These are phyloP conservation scores for Cucumis sativus DNA, from an alignment of 306 rosid species.

Conservation along the genomic window DNA sequence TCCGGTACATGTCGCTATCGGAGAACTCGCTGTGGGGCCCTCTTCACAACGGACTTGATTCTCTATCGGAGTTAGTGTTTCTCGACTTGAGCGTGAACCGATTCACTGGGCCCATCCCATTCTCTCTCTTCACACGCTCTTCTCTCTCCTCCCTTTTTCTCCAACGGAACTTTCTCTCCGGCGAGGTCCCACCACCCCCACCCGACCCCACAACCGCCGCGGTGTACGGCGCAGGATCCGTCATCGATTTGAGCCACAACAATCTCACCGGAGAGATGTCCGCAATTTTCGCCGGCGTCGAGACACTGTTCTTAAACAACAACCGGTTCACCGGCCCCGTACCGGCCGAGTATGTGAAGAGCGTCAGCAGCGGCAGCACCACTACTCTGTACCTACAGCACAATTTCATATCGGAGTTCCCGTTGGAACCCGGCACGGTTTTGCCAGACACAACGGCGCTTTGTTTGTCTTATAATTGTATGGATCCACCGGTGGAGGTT, in stretches of 20 bases:
- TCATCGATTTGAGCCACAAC: constrained; percentile 64
- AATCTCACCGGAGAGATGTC: constrained; percentile 36
- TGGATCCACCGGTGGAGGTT: constrained; percentile 33
- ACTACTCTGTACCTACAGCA: constrained; percentile 62
- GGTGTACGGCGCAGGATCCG: constrained; percentile 34
- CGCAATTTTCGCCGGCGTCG: constrained; percentile 33
- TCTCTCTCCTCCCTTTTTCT: constrained; percentile 33
- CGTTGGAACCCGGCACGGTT: constrained; percentile 9
- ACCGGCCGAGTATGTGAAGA: constrained; percentile 47
- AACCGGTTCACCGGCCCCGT: constrained; percentile 45
- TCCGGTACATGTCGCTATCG: constrained; percentile 56
- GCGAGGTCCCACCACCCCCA: constrained; percentile 24
- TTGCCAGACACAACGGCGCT: constrained; percentile 55
- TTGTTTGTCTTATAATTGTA: constrained; percentile 59
- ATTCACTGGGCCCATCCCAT: constrained; percentile 48
- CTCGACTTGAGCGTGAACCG: constrained; percentile 51
- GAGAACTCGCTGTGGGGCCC: constrained; percentile 48
- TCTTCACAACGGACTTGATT: constrained; percentile 34
- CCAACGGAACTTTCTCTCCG: constrained; percentile 65
- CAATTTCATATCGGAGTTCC: constrained; percentile 38
- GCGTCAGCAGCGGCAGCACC: constrained; percentile 44
- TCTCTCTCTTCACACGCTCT: constrained; percentile 30
- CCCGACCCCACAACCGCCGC: neutral
- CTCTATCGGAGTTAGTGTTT: constrained; percentile 36
- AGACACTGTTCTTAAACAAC: constrained; percentile 52